Evolutionary conservation across 2,329 filamentous ascomycete genomes (phyloP), one percentile per base, ranked within the genome.

Genomic region (Venturia oleaginea): DNA sequence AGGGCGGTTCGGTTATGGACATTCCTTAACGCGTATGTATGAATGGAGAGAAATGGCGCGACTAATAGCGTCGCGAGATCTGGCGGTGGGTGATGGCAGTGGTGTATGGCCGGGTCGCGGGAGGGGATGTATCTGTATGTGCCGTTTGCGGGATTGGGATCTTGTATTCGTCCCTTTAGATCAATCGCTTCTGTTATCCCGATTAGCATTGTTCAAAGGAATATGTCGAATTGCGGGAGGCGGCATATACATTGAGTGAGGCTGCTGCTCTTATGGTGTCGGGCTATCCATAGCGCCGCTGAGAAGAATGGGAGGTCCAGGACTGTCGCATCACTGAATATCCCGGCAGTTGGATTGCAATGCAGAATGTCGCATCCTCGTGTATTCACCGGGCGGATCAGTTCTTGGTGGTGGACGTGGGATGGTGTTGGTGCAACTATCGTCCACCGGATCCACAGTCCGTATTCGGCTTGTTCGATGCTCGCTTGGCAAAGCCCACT

Each of bases 261-360:
- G 30, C 48, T 54, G 30, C 48, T 54, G 48, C 48, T 54, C 24
- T 10, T 27, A 30, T 54, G 48, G 27, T 34, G 51, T 32, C 51
- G 30, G 51, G 27, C 30, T 57, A 57, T 57, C 51, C 51, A 57
- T 57, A 30, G 51, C 51, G 27, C 51, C 51, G 51, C 51, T 57
- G 5, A 13, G 7, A 34, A 57, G 19, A 32, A 15, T 57, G 30
- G 51, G 51, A 34, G 51, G 27, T 57, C 51, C 51, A 57, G 51
- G 51, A 34, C 19, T 13, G 51, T 57, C 51, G 51, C 51, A 57
- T 57, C 51, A 57, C 51, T 57, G 51, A 34, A 57, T n/a, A 57
- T n/a, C 51, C 51, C 51, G 27, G 51, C 51, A 57, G 11, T 30
- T n/a, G 30, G 30, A 7, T 34, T 22, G 51, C 5, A 30, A 57